These are phyloP conservation scores for Beauveria bassiana DNA, from an alignment of 2,329 filamentous ascomycete genomes.

Conservation along the genomic window DNA sequence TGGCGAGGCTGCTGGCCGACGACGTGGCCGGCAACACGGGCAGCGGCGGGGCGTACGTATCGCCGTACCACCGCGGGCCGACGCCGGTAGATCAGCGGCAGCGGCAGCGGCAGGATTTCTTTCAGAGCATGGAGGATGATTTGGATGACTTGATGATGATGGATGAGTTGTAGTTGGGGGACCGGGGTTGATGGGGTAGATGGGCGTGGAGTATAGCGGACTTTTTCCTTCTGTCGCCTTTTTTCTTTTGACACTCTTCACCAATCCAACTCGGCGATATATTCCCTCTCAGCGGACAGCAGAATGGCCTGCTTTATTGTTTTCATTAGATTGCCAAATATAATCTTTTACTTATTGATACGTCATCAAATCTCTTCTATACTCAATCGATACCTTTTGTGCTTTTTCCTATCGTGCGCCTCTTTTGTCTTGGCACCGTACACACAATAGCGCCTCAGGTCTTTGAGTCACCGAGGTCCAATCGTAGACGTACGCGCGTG, in stretches of 20 bases:
- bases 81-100: background rate
- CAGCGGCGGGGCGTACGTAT: conserved; percentile 10
- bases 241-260: background rate
- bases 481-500: background rate
- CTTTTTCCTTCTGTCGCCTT: background rate
- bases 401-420: no score
- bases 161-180: conserved; percentile 14
- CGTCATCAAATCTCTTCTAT: background rate
- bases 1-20: conserved; percentile 63
- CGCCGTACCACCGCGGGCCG: background rate
- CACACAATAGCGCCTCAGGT: no score
- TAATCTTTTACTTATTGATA: background rate
- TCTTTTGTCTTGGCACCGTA: no score
- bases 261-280: background rate
- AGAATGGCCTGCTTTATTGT: background rate
- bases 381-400: no score
- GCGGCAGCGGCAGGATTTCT: conserved; percentile 6
- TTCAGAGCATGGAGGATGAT: conserved; percentile 12
- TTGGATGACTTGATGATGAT: conserved; percentile 12
- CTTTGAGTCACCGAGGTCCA: no score
- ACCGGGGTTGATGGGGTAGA: background rate
- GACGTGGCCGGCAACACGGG: conserved; percentile 32
- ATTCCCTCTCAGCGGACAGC: background rate
- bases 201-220: background rate
- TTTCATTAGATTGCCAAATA: background rate